Conservation (phyloP, 352 stramenopile genomes). For the Globisporangium sylvaticum region DNA sequence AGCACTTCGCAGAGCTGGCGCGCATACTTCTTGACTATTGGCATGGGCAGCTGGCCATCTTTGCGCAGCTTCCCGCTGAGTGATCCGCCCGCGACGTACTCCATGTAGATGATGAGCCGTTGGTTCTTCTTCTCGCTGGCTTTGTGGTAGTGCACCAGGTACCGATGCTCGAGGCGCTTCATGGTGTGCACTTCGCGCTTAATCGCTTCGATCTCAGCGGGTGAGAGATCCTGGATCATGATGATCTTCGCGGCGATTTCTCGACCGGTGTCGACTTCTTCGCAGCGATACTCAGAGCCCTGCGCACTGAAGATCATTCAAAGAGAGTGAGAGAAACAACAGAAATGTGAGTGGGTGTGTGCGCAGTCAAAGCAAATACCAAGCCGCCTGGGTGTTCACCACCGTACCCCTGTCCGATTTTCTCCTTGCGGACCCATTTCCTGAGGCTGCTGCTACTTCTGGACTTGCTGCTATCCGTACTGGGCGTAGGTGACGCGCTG, state of each 20-base stretch:
- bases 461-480: not conserved
- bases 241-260: conserved; percentile 73
- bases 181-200: conserved; percentile 69
- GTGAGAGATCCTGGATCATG: conserved; percentile 48
- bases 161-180: conserved; percentile 48
- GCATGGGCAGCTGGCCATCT: conserved; percentile 39
- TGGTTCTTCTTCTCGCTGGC: conserved; percentile 55
- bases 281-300: conserved; percentile 68
- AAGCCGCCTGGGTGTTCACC: not conserved
- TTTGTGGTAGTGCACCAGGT: conserved; percentile 66
- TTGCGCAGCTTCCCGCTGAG: conserved; percentile 57
- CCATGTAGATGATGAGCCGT: conserved; percentile 80
- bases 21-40: conserved; percentile 55
- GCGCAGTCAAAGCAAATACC: too few species aligned
- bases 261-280: conserved; percentile 42
- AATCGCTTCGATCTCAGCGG: conserved; percentile 45
- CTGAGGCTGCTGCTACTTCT: conserved; percentile 24
- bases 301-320: conserved; percentile 29
- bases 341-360: not conserved
- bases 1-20: conserved; percentile 81
- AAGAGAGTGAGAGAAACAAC: not conserved
- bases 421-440: conserved; percentile 64
- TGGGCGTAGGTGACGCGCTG: conserved; percentile 20
- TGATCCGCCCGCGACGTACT: conserved; percentile 83
- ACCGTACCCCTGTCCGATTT: conserved; percentile 70